Evolutionary conservation across 257 asterid genomes (phyloP), one percentile per base, ranked within the genome.

Genomic region (Agastache rugosa): DNA sequence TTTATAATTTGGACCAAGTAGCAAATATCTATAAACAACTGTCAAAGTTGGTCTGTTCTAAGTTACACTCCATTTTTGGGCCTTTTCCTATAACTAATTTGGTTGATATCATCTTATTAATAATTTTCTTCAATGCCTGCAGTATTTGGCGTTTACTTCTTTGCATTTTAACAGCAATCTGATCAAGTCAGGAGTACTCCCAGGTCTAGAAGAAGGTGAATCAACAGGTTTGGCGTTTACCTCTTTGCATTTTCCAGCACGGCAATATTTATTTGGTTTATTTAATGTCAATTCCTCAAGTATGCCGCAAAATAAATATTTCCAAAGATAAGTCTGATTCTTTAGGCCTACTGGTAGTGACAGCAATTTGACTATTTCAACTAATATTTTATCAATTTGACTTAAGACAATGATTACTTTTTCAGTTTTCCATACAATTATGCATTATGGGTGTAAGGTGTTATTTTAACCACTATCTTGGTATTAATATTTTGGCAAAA

Each of bases 171-270:
- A 31, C 74, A 25, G 67, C 69, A 19, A 66, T 69, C 67, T 19
- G 75, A 67, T 45, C 64, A 54, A 65, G 58, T 66, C 73, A 50
- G 17, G 64, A 3, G 53, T n/a, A n/a, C n/a, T 56, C 59, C 56
- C 45, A 56, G 70, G 53, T 35, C 62, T 48, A 48, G 74, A 76
- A 73, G 35, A 44, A 37, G 20, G 41, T 53, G 76, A 78, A 17
- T 48, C 39, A 2, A 78, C 83, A 81, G 80, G 85, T 71, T 77
- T 69, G 82, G 41, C 72, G 3, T 67, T 16, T 60, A 42, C 64
- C 65, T 51, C 65, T 3, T 37, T 19, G 70, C 58, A 69, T 69
- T 42, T 61, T 37, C 17, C 35, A 4, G 6, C 34, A 39, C 7
- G 63, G 56, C 61, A 42, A 45, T 62, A 31, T 15, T 47, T 29